Percentiles rank a stretch among this genome's conserved stretches.
phyloP scores from a whole-genome alignment of 1,139 yeast genomes.

The Lodderomyces orthopsilosis region DNA sequence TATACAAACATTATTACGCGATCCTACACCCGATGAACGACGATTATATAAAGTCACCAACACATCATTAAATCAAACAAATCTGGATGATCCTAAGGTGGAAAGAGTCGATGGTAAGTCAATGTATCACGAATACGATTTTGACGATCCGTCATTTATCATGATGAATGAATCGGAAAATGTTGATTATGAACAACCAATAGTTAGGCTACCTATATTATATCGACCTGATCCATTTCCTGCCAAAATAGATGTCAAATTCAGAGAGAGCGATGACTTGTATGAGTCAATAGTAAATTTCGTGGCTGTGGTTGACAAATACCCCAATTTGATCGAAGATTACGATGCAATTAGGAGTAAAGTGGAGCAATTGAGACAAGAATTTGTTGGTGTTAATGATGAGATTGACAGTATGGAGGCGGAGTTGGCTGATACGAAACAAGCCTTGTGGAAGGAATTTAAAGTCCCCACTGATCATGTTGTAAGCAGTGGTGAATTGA shows the following conservation, averaged over 20 bases:
- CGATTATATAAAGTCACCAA: slow-evolving; percentile 38
- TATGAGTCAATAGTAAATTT: slow-evolving; percentile 22
- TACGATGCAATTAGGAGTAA: slow-evolving; percentile 21
- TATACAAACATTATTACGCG: slow-evolving; percentile 58
- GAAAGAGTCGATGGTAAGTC: slow-evolving; percentile 41
- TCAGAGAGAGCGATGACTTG: slow-evolving; percentile 11
- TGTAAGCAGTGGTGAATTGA: neutral
- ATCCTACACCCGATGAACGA: slow-evolving; percentile 55
- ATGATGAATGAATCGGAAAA: slow-evolving; percentile 5
- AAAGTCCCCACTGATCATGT: neutral
- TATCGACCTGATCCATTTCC: slow-evolving; percentile 1
- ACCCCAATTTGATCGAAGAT: slow-evolving; percentile 30
- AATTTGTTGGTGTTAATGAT: slow-evolving; percentile 19
- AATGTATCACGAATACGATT: slow-evolving; percentile 18
- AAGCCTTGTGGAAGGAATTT: neutral
- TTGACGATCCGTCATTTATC: slow-evolving; percentile 14
- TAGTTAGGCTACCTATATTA: slow-evolving; percentile 20
- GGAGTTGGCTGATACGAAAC: slow-evolving; percentile 15
- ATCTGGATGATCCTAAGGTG: slow-evolving; percentile 1
- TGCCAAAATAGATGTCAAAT: neutral
- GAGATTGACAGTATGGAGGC: slow-evolving; percentile 29
- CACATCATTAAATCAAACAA: neutral
- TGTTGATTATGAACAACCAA: slow-evolving; percentile 16
- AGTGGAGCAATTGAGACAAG: slow-evolving; percentile 21
- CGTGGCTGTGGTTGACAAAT: slow-evolving; percentile 21